Percentiles rank a stretch among this genome's conserved stretches.
Conservation (phyloP, 148 eudicot species). For the Fagopyrum esculentum region DNA sequence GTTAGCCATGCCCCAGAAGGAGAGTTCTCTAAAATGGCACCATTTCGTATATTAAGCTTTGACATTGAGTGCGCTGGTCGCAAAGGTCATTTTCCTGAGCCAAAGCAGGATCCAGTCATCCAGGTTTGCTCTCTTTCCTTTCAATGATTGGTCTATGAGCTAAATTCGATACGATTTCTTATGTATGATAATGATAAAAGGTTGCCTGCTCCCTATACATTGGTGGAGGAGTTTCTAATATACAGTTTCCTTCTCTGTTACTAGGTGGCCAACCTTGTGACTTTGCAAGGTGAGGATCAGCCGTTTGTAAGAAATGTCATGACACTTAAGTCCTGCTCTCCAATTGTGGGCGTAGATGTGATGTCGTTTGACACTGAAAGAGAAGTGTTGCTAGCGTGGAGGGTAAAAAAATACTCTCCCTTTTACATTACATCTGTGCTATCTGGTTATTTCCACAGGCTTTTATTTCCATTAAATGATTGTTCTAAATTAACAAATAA, state of each 20-base stretch:
- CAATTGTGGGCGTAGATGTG: constrained; percentile 97
- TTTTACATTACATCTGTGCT: background rate
- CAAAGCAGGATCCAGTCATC: constrained; percentile 91
- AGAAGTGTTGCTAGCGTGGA: constrained; percentile 91
- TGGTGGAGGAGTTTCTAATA: constrained; percentile 17
- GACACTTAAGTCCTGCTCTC: constrained; percentile 94
- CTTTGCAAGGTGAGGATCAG: constrained; percentile 85
- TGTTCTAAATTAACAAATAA: background rate
- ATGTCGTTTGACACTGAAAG: constrained; percentile 90
- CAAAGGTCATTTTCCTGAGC: constrained; percentile 93
- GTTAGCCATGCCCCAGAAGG: constrained; percentile 92
- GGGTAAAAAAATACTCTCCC: constrained; percentile 44
- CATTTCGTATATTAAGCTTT: constrained; percentile 94
- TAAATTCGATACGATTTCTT: background rate
- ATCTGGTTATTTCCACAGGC: background rate
- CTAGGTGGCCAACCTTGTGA: constrained; percentile 88
- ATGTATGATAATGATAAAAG: background rate
- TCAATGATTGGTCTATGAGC: background rate
- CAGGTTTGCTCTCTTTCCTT: constrained; percentile 42
- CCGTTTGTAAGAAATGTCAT: constrained; percentile 91
- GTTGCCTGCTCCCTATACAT: background rate
- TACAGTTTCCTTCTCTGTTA: background rate
- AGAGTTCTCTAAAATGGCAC: constrained; percentile 93
- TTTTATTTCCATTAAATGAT: background rate
- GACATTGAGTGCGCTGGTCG: constrained; percentile 99